phyloP scores from a whole-genome alignment of 352 stramenopile species.

The Elongisporangium senticosum region DNA sequence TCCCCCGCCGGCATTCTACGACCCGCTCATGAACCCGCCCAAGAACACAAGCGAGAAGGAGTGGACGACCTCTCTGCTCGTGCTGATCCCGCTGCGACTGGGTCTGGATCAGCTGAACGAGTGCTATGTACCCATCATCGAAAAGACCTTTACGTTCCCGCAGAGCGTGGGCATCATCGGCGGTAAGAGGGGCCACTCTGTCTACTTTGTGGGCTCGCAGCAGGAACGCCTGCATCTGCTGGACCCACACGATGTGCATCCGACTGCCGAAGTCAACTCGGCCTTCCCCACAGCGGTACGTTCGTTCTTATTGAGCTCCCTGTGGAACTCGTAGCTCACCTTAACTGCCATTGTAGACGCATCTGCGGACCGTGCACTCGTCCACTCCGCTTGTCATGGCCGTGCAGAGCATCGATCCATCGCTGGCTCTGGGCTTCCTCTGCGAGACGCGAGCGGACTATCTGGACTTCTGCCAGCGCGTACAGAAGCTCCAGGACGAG shows the following conservation, averaged over 20 bases:
- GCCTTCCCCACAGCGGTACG: slow-evolving; percentile 68
- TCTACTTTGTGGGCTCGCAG: slow-evolving; percentile 94
- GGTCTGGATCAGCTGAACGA: slow-evolving; percentile 86
- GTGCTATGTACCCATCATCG: slow-evolving; percentile 67
- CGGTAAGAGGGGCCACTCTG: slow-evolving; percentile 90
- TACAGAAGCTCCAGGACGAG: slow-evolving; percentile 35
- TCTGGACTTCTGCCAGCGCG: slow-evolving; percentile 52
- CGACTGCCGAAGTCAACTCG: slow-evolving; percentile 55
- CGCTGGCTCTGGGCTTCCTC: slow-evolving; percentile 91
- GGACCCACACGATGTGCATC: slow-evolving; percentile 81
- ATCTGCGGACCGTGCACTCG: slow-evolving; percentile 50
- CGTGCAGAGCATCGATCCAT: slow-evolving; percentile 90
- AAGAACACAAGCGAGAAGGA: slow-evolving; percentile 30
- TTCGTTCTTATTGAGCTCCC: not conserved
- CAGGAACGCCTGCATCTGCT: slow-evolving; percentile 75
- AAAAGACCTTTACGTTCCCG: slow-evolving; percentile 84
- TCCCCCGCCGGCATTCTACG: slow-evolving; percentile 51
- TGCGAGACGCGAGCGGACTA: slow-evolving; percentile 76
- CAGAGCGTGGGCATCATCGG: slow-evolving; percentile 94
- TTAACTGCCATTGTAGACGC: slow-evolving; percentile 29
- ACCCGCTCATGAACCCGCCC: slow-evolving; percentile 78
- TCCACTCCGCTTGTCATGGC: slow-evolving; percentile 67
- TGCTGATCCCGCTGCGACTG: slow-evolving; percentile 90
- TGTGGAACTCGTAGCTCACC: not conserved
- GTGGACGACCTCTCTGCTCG: slow-evolving; percentile 87